Evolutionary conservation across 805 yeast genomes (phyloP), one percentile per base, ranked within the genome.

Genomic region (Clavispora asparagi): DNA sequence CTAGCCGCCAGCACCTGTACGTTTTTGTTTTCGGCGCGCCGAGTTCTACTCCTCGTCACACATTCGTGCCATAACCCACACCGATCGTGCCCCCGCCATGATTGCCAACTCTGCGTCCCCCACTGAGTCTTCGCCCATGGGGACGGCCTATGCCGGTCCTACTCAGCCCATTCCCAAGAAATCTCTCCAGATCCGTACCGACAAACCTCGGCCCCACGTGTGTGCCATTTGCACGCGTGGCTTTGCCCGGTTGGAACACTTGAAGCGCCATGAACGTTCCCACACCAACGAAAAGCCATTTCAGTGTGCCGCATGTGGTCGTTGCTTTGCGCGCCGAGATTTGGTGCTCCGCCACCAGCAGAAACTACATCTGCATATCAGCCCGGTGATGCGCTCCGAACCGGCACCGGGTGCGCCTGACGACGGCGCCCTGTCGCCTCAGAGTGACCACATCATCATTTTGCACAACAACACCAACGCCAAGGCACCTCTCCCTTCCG

Each of bases 241-340:
- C 2, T 94, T 94, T 76, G 99, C 97, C 1, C 77, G 99, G 45
- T 74, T 88, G 41, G 99, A 92, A 65, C 99, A 92, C 66, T 74
- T 94, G 59, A 90, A 87, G 64, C 82, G 99, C 47, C 99, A 92
- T 61, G 95, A 90, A 57, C 73, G 97, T 36, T 84, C 95, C 0
- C 99, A 92, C 63, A 92, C 99, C 9, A 88, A 91, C 63, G 58
- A 55, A 26, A 56, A 90, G 62, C 98, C 98, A 1, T 92, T 85
- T 68, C 94, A 88, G 61, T 92, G 99, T 68, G 95, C 95, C 2
- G 91, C 91, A 8, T 92, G 98, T 66, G 97, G 96, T 30, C 81
- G 98, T 42, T 87, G 96, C 61, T 92, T 94, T 70, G 97, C 98
- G 5, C 74, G 99, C 46, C 71, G 97, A 46, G 92, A 86, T 62